phyloP scores from a whole-genome alignment of 1,284 basidiomycete species.

The Sanguinoderma infundibulare region DNA sequence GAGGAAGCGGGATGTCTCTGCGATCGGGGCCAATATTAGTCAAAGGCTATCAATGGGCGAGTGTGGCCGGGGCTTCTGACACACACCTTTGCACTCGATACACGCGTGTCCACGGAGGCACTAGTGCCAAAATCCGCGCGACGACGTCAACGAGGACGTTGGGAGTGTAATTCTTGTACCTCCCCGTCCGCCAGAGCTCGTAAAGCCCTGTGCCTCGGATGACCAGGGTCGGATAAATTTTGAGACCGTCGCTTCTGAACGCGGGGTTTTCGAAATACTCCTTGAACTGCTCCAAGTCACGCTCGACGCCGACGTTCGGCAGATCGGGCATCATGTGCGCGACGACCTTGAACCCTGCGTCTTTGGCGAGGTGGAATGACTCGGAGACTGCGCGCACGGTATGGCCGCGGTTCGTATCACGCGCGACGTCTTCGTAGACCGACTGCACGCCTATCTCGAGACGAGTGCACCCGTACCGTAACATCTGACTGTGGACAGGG shows the following conservation, averaged over 20 bases:
- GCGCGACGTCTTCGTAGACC: conserved; percentile 98
- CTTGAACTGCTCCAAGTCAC: conserved; percentile 99
- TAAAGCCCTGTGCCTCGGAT: conserved; percentile 98
- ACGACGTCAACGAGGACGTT: conserved; percentile 98
- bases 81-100: conserved; percentile 92
- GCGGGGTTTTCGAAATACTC: conserved; percentile 99
- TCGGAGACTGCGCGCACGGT: conserved; percentile 98
- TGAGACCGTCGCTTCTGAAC: conserved; percentile 96
- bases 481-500: conserved; percentile 83
- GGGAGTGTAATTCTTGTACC: conserved; percentile 99
- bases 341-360: conserved; percentile 99
- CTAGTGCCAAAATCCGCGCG: conserved; percentile 93
- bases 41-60: conserved; percentile 11
- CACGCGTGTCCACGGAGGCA: conserved; percentile 98
- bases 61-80: neutral
- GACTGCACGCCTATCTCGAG: conserved; percentile 99
- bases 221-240: conserved; percentile 98
- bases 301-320: conserved; percentile 96
- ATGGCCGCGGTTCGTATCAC: conserved; percentile 98
- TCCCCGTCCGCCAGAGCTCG: conserved; percentile 94
- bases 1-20: conserved; percentile 94
- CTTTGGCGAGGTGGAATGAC: conserved; percentile 98
- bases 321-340: conserved; percentile 99
- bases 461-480: conserved; percentile 97
- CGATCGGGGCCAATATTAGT: conserved; percentile 9